These are phyloP conservation scores for Hordeum vulgare DNA, from an alignment of 176 grass and related monocot genomes.

Conservation along the genomic window DNA sequence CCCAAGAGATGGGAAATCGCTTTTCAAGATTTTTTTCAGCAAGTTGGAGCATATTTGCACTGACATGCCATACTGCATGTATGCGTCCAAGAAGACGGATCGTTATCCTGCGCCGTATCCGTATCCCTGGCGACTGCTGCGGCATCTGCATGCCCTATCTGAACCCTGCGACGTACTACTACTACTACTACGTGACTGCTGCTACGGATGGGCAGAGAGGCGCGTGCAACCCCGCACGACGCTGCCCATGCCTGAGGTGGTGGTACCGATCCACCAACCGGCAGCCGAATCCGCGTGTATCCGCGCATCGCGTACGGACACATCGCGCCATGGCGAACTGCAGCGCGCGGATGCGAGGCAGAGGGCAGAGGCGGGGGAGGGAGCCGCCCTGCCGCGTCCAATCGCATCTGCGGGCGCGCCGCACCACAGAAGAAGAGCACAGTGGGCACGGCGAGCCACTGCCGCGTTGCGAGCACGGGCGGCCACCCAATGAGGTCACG, in stretches of 20 bases:
- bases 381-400: background rate
- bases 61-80: background rate
- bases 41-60: background rate
- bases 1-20: background rate
- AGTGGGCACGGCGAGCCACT: background rate
- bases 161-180: background rate
- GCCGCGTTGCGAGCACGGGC: background rate
- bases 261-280: conserved; percentile 3
- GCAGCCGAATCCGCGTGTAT: background rate
- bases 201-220: background rate
- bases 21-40: background rate
- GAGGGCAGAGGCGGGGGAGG: too few species aligned
- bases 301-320: background rate
- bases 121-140: background rate
- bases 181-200: background rate
- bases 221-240: background rate
- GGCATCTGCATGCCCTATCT: background rate
- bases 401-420: too few species aligned
- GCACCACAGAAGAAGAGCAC: background rate
- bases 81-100: background rate
- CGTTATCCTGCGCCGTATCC: background rate
- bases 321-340: background rate
- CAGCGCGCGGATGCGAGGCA: background rate
- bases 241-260: background rate
- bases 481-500: background rate